phyloP scores from a whole-genome alignment of 352 stramenopile genomes.

The Blastocystis sp. region DNA sequence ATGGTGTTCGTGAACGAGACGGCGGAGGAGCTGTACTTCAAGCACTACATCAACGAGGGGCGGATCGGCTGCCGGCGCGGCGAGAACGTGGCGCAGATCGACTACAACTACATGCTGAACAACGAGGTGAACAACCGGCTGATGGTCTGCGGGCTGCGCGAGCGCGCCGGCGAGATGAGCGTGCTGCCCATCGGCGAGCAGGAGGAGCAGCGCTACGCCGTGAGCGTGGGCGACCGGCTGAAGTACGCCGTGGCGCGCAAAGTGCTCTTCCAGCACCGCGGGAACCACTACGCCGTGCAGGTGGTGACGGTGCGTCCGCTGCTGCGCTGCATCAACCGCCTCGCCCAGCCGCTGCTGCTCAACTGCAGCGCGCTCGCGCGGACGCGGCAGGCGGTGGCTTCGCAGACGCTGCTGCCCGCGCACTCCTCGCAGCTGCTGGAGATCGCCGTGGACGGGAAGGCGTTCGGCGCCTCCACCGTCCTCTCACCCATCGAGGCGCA shows the following conservation, averaged over 20 bases:
- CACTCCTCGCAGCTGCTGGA: not conserved
- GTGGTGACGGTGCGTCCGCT: conserved; percentile 23
- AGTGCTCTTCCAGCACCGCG: conserved; percentile 6
- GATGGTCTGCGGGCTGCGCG: not conserved
- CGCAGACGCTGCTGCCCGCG: not conserved
- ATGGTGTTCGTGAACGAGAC: conserved; percentile 53
- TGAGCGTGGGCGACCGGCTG: conserved; percentile 32
- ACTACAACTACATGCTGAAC: conserved; percentile 64
- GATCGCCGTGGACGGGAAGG: conserved; percentile 14
- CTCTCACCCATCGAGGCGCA: not conserved
- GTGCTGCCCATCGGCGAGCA: not conserved
- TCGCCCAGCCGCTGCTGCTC: conserved; percentile 7
- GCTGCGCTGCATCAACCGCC: conserved; percentile 40
- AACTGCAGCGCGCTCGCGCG: not conserved
- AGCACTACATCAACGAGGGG: conserved; percentile 60
- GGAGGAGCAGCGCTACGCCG: not conserved
- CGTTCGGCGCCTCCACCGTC: not conserved
- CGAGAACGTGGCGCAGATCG: conserved; percentile 24
- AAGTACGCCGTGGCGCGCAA: conserved; percentile 6
- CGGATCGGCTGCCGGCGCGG: not conserved
- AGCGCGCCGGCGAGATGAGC: not conserved
- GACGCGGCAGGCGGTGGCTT: not conserved
- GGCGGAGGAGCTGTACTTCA: conserved; percentile 28
- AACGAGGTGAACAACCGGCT: conserved; percentile 48
- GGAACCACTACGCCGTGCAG: conserved; percentile 48